These are phyloP conservation scores for Backusella tarrabulga DNA, from an alignment of 192 early-diverging fungal species.

Conservation along the genomic window DNA sequence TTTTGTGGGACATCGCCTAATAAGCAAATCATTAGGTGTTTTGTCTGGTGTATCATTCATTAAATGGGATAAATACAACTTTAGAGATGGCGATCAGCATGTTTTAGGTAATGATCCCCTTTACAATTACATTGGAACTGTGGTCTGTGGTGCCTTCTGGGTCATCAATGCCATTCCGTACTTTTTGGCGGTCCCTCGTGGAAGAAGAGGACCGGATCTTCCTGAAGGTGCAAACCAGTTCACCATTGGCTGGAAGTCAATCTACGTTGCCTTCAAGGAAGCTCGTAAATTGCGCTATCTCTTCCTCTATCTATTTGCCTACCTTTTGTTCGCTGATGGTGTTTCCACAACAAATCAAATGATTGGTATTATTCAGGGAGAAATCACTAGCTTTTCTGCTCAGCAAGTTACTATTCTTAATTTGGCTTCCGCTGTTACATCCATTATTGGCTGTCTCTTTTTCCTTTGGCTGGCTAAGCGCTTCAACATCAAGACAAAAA, in stretches of 20 bases:
- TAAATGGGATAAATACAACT: constrained; percentile 23
- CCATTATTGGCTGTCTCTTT: constrained; percentile 51
- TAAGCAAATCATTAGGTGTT: constrained; percentile 10
- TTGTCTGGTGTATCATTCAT: constrained; percentile 29
- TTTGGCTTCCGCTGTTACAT: constrained; percentile 52
- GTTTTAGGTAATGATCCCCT: constrained; percentile 28
- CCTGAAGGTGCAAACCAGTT: constrained; percentile 21
- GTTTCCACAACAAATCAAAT: constrained; percentile 54
- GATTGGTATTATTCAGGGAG: constrained; percentile 57
- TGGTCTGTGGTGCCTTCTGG: constrained; percentile 34
- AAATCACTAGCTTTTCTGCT: constrained; percentile 50
- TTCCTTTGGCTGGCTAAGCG: constrained; percentile 57
- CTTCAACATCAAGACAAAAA: constrained; percentile 47
- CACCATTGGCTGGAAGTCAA: constrained; percentile 36
- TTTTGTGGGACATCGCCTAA: background rate
- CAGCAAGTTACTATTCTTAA: constrained; percentile 55
- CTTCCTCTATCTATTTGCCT: constrained; percentile 66
- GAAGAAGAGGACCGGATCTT: constrained; percentile 26
- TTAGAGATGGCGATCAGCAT: constrained; percentile 7
- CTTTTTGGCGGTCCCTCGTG: constrained; percentile 26
- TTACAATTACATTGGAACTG: constrained; percentile 27
- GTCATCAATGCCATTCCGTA: constrained; percentile 29
- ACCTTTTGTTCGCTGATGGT: constrained; percentile 71
- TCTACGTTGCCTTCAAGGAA: constrained; percentile 25
- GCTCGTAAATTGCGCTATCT: constrained; percentile 50